Evolutionary conservation across 2,329 filamentous ascomycete species (phyloP), one percentile per base, ranked within the genome.

Genomic region (Onygenales sp.): DNA sequence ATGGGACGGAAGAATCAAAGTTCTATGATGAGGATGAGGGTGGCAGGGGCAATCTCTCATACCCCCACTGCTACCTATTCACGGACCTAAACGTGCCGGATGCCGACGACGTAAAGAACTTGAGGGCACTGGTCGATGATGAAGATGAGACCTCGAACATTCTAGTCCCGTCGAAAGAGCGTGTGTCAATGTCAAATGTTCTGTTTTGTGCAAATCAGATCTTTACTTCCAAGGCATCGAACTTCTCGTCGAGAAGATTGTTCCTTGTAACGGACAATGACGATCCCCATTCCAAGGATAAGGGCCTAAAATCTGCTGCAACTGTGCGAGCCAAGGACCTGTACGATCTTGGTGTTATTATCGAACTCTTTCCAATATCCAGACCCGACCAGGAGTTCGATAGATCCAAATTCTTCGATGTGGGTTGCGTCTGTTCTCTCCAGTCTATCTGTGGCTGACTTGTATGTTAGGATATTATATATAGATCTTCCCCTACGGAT

Each of bases 231-330:
- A 95, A 87, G 67, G 91, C 93, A 0, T 84, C 93, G 14, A 97
- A 96, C 64, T 97, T 97, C 67, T 86, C 88, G 3, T 97, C 92
- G 5, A 79, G 92, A 56, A 82, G 93, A 36, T 73, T 98, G n/a
- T 98, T 98, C 70, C 83, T 98, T 58, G 88, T 98, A 53, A 97
- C 93, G 0, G 90, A 97, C 67, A 88, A 95, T 58, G 93, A 97
- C 66, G 80, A 90, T 58, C 93, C 93, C 3, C 88, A 94, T 65
- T 73, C 75, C 0, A 76, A 80, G 14, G 84, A 88, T 65, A 93
- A 91, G 69, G 76, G 79, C 6, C 76, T 85, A 33, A 84, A 85
- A 51, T 86, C 86, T 11, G 83, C 86, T 37, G 88, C 93, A 3
- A 85, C 88, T 6, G 88, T 93, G 4, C 82, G 91, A 51, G 93